Evolutionary conservation across 306 rosid genomes (phyloP), one percentile per base, ranked within the genome.

Genomic region (Casuarina glauca): DNA sequence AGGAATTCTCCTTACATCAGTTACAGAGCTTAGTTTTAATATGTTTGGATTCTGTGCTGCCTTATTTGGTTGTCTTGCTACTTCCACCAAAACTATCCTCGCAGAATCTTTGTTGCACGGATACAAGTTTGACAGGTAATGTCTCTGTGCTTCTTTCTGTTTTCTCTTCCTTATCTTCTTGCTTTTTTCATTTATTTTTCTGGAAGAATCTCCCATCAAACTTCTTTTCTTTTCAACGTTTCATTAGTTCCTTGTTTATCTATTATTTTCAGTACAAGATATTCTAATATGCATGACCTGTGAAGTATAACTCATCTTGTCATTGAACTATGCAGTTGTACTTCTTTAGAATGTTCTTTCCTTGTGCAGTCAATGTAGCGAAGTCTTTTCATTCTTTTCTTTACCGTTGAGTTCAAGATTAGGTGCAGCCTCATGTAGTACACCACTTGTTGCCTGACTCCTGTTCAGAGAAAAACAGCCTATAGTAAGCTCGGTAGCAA

Each of bases 1-100:
- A 81, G 98, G 98, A 82, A 95, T 95, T 87, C 97, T 95, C 81
- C 97, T 95, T 43, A 89, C 98, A 43, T 95, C 98, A 72, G 83
- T 92, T 20, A 92, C 98, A 74, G 98, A 95, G 85, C 92, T 95
- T 81, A 95, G 95, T 82, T 95, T 95, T 87, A 95, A 95, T 74
- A 89, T 81, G 88, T 82, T 95, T 51, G 97, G 98, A 50, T 95
- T 95, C 82, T 95, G 97, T 85, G 98, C 98, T 79, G 97, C 98
- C 79, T 88, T 95, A 80, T 81, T 95, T 86, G 98, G 98, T 49
- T 95, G 98, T 77, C 87, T 95, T 76, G 98, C 98, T 81, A 95
- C 98, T 74, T 95, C 98, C 75, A 95, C 98, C 17, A 95, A 95
- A 82, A 95, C 97, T 50, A 95, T 95, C 81, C 97, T 95, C 63